Conservation (phyloP, 1,139 yeast genomes). For the Pneumocystis wakefieldiae region DNA sequence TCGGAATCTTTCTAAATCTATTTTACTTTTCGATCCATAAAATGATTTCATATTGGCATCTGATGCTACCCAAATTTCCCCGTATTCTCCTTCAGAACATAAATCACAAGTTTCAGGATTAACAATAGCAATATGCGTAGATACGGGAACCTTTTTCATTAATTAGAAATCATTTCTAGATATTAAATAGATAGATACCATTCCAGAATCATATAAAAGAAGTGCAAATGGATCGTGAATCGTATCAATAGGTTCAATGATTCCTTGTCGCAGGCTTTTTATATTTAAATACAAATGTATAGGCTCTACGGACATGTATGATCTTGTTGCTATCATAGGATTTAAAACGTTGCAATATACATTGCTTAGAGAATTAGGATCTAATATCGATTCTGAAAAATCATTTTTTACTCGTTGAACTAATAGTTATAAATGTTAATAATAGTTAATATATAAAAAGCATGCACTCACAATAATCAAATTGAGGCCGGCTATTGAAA, state of each 20-base stretch:
- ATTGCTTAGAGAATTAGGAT: conserved; percentile 56
- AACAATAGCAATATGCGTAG: conserved; percentile 85
- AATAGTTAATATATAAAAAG: not conserved
- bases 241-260: conserved; percentile 59
- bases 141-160: conserved; percentile 38
- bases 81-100: conserved; percentile 86
- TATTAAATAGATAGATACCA: conserved; percentile 34
- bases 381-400: conserved; percentile 51
- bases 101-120: conserved; percentile 75
- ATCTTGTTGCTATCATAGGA: conserved; percentile 72
- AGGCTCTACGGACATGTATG: conserved; percentile 80
- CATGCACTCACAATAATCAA: conserved; percentile 25
- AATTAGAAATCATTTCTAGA: not conserved
- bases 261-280: conserved; percentile 74
- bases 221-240: conserved; percentile 39
- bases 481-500: conserved; percentile 60
- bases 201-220: conserved; percentile 83
- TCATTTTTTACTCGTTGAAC: conserved; percentile 46
- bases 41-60: conserved; percentile 63
- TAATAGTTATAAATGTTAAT: not conserved
- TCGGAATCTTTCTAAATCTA: conserved; percentile 36
- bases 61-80: conserved; percentile 92
- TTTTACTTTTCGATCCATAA: conserved; percentile 35
- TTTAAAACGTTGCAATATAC: conserved; percentile 68
- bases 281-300: conserved; percentile 80